Evolutionary conservation across 208 protist genomes (phyloP).

Genomic region (Leishmania major): DNA sequence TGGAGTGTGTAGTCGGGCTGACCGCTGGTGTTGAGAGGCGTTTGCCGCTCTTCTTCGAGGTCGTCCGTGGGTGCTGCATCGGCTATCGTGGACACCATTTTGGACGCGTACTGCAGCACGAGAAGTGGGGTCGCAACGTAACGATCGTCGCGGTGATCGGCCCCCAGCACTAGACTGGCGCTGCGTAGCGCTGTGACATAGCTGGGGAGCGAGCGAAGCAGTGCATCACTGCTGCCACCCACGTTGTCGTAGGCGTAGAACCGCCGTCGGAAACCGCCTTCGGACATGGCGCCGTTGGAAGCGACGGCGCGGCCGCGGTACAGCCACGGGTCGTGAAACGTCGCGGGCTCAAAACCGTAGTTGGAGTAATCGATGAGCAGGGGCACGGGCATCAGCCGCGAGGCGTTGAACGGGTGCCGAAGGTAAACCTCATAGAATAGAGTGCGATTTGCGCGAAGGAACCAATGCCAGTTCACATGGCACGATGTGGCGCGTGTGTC

Average conservation of each 20-base stretch:
- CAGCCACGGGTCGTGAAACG: slow-evolving; percentile 40
- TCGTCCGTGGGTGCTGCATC: slow-evolving; percentile 1
- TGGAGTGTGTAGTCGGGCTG: slow-evolving; percentile 21
- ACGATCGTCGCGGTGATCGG: slow-evolving; percentile 5
- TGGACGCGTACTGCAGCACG: slow-evolving; percentile 62
- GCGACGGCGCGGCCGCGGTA: slow-evolving; percentile 25
- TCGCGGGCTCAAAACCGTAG: slow-evolving; percentile 33
- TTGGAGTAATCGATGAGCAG: slow-evolving; percentile 62
- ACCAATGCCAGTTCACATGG: slow-evolving; percentile 48
- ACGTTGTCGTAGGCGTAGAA: slow-evolving; percentile 83
- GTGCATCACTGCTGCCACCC: slow-evolving; percentile 14
- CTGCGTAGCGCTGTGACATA: slow-evolving; percentile 43
- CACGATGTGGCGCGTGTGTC: slow-evolving; percentile 43
- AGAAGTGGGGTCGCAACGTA: slow-evolving; percentile 42
- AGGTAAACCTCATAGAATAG: slow-evolving; percentile 81
- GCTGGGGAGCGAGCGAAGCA: not conserved
- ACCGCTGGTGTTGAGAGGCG: slow-evolving; percentile 20
- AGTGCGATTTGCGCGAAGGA: slow-evolving; percentile 32
- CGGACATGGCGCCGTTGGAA: slow-evolving; percentile 4
- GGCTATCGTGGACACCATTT: slow-evolving; percentile 26
- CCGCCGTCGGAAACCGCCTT: slow-evolving; percentile 44
- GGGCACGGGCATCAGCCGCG: slow-evolving; percentile 65
- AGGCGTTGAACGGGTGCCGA: slow-evolving; percentile 49
- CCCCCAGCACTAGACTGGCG: slow-evolving; percentile 37
- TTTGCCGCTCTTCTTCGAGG: slow-evolving; percentile 10